phyloP scores from a whole-genome alignment of 768 basidiomycete species.

The Tylopilus sp. region DNA sequence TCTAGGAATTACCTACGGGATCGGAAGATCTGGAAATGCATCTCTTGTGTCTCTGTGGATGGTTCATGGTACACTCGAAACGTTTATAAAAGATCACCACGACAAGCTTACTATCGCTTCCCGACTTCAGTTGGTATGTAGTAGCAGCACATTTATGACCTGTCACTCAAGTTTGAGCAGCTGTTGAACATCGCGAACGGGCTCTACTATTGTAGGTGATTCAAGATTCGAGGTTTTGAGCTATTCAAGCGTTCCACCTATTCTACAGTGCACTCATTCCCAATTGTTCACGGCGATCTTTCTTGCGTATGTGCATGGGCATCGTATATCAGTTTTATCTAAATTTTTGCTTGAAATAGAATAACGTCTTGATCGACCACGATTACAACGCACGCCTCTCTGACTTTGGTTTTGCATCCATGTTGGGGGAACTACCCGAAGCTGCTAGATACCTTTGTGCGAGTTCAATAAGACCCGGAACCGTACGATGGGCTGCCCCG shows the following conservation, averaged over 20 bases:
- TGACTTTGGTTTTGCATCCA: conserved; percentile 6
- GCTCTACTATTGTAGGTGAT: conserved; percentile 1
- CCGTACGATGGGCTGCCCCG: conserved; percentile 6
- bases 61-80: background rate
- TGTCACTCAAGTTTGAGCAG: background rate
- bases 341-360: background rate
- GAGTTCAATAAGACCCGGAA: conserved; percentile 3
- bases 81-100: background rate
- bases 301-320: background rate
- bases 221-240: no score
- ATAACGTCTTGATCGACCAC: conserved; percentile 2
- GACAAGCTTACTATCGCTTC: background rate
- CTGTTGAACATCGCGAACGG: conserved; percentile 4
- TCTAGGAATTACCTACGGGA: background rate
- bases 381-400: conserved; percentile 1
- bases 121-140: conserved; percentile 3
- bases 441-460: background rate
- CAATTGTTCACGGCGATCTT: conserved; percentile 3
- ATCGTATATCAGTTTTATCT: no score
- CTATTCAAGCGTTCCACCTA: no score
- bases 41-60: conserved; percentile 9
- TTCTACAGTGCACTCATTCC: conserved; percentile 3
- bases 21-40: background rate
- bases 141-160: background rate
- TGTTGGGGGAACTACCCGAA: conserved; percentile 1